Base-by-base conservation (phyloP, 179 eudicot species). In the Actinidia arguta region DNA sequence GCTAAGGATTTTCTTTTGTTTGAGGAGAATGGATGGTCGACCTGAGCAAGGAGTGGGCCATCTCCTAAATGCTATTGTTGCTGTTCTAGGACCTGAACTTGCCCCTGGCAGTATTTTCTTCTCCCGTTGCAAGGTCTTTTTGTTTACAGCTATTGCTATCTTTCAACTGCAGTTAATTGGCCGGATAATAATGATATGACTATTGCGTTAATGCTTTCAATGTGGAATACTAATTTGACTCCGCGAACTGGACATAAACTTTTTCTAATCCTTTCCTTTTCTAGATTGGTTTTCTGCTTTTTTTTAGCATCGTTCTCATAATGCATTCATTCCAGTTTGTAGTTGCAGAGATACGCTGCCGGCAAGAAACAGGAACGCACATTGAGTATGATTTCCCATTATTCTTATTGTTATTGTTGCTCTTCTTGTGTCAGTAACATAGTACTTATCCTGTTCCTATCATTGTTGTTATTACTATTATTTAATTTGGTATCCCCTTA, bases 71-170 rank as follows among this genome's bases (percentile, higher is more conserved):
- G 99, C 99, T 78, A 92, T 96, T 88, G 99, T 96, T 83, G 98
- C 98, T 86, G 97, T 95, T 76, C 91, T 95, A 85, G 99, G 99
- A 80, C 99, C 99, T 76, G 99, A 96, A 86, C 99, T 96, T 89
- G 87, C 95, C 68, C 97, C 99, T 74, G 99, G 94, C 78, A 96
- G 99, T 92, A 95, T 89, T 83, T 96, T 96, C 82, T 96, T 96
- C 88, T 95, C 99, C 17, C 98, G 98, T 81, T 95, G 98, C 94
- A 96, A 93, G 99, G 99, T 96, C 83, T 46, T 62, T 73, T 71
- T 77, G n/a, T 51, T 51, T 50, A 11, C 78, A 1, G 14, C 44
- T 18, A 55, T 75, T 36, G 18, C 31, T 82, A 31, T 54, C 27
- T 75, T 62, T 82, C 24, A 16, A 16, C 25, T 52, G 25, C 50